Evolutionary conservation across 2,329 filamentous ascomycete species (phyloP), one percentile per base, ranked within the genome.

Genomic region (Cladophialophora immunda): DNA sequence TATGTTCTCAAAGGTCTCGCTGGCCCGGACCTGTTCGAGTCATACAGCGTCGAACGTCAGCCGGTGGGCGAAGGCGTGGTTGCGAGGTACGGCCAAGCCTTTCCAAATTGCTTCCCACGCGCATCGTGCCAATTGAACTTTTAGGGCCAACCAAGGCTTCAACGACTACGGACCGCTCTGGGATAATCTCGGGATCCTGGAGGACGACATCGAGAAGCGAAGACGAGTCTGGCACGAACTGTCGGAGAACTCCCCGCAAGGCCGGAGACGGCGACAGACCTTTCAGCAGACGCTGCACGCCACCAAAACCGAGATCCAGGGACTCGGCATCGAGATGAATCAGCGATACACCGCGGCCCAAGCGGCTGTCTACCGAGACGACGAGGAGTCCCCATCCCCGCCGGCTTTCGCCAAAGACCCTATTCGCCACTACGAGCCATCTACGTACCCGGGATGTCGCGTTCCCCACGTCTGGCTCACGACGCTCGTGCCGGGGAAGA

Each of bases 381-480:
- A 86, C 67, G 80, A 85, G 72, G 62, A 45, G n/a, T 22, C 4
- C 13, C 17, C 27, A 11, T 45, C 6, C 11, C 41, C 58, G n/a
- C 25, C 34, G 9, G 17, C 36, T n/a, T 25, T 53, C 3, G 70
- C 78, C 27, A 68, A 76, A 11, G 81, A 86, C 67, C 73, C 76
- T 0, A 77, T 83, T 2, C 72, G 81, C 8, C 72, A 81, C 41
- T 77, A 84, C 67, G 74, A 79, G 34, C 78, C 80, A 27, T 81
- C 75, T 36, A 89, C 87, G 4, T 87, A 84, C 70, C 88, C 88
- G 0, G 88, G 88, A 5, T 79, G 79, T 30, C 79, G 87, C 1
- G 75, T 90, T 27, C 88, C 88, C 4, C 88, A 90, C 73, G 87
- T 80, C 0, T 90, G 88, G 88, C 76, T 90, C 6, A 85, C 87